phyloP scores from a whole-genome alignment of 2,329 filamentous ascomycete genomes.

The Penicillium sp. region DNA sequence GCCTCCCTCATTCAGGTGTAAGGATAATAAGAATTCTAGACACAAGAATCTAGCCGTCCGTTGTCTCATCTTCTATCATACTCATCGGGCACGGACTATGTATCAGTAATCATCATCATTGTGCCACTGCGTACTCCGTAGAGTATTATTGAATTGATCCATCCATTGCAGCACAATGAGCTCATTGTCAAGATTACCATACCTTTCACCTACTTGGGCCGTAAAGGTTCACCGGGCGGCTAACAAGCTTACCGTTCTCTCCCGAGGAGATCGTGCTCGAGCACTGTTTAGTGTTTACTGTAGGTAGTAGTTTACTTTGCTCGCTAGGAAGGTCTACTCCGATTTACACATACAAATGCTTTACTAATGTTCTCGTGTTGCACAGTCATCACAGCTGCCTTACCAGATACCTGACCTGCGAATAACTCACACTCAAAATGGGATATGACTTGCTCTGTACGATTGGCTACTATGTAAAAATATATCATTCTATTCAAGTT shows the following conservation, averaged over 20 bases:
- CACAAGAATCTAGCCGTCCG: background rate
- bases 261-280: conserved; percentile 9
- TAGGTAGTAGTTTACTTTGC: background rate
- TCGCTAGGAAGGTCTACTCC: background rate
- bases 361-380: background rate
- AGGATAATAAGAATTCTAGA: background rate
- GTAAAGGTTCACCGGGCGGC: conserved; percentile 17
- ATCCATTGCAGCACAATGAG: conserved; percentile 14
- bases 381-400: background rate
- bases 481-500: background rate
- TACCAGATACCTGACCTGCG: conserved; percentile 1
- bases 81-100: background rate
- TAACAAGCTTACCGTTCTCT: conserved; percentile 16
- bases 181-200: conserved; percentile 11
- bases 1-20: background rate
- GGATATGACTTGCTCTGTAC: conserved; percentile 2
- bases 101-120: background rate
- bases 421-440: background rate
- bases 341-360: no score
- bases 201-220: background rate
- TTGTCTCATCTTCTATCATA: background rate
- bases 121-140: background rate
- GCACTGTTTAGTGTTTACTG: background rate
- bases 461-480: no score
- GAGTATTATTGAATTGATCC: background rate